Conservation (phyloP, 2,329 filamentous ascomycete genomes). For the Endothia cerciana region DNA sequence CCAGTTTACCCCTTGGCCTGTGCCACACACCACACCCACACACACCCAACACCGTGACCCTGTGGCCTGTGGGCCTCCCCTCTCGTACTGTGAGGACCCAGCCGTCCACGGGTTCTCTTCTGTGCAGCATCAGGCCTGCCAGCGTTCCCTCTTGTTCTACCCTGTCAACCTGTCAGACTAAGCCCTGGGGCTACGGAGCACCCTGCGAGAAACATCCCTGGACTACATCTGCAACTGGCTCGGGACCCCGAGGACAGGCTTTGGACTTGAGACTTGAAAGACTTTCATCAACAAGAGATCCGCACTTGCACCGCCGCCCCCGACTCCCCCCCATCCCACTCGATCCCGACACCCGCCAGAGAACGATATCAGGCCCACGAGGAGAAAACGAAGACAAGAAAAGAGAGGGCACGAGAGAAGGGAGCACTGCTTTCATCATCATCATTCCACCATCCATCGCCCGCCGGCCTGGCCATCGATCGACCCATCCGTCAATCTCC, state of each 20-base stretch:
- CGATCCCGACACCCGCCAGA: background rate
- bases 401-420: conserved; percentile 5
- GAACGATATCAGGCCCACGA: background rate
- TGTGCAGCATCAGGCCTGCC: background rate
- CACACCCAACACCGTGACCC: too few relatives aligned
- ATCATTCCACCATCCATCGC: background rate
- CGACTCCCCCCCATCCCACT: background rate
- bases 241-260: background rate
- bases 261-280: background rate
- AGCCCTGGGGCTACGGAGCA: background rate
- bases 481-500: background rate
- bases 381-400: background rate
- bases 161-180: conserved; percentile 5
- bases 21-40: conserved; percentile 13
- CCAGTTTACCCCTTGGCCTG: conserved; percentile 23
- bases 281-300: conserved; percentile 12
- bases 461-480: background rate
- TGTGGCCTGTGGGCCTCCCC: background rate
- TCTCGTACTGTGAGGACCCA: background rate
- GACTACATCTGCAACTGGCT: background rate
- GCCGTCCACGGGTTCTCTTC: background rate
- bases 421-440: background rate
- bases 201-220: conserved; percentile 7
- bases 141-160: background rate
- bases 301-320: conserved; percentile 7